Percentiles rank a stretch among this genome's conserved stretches.
These are phyloP conservation scores for Lichtheimia ornata DNA, from an alignment of 371 early-diverging fungal species.

Conservation along the genomic window DNA sequence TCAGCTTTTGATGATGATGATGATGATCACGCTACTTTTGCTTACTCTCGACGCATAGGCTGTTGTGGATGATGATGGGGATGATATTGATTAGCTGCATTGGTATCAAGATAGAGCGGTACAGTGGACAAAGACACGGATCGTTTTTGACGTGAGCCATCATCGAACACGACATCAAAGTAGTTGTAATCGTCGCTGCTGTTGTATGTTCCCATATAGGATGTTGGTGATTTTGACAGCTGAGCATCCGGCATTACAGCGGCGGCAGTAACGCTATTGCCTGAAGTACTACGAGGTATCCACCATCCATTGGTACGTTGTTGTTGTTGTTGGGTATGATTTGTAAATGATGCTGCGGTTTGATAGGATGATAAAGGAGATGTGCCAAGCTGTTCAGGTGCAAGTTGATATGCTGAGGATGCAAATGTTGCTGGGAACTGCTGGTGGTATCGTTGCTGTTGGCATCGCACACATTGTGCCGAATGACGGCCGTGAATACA, in stretches of 20 bases:
- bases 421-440: slow-evolving; percentile 3
- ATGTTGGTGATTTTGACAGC: slow-evolving; percentile 15
- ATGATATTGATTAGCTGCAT: not conserved
- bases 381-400: not conserved
- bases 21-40: not conserved
- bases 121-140: slow-evolving; percentile 31
- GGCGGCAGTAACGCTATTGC: not conserved
- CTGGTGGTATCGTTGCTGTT: not conserved
- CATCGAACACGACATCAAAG: slow-evolving; percentile 30
- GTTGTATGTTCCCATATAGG: slow-evolving; percentile 10
- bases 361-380: slow-evolving; percentile 7
- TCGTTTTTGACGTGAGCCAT: slow-evolving; percentile 30
- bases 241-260: slow-evolving; percentile 4
- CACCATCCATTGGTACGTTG: slow-evolving; percentile 7
- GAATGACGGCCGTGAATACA: slow-evolving; percentile 8
- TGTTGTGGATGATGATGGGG: not conserved
- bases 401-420: not conserved
- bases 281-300: slow-evolving; percentile 1
- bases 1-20: not conserved
- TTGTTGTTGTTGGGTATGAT: not conserved
- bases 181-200: slow-evolving; percentile 24
- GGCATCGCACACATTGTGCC: slow-evolving; percentile 4
- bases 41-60: slow-evolving; percentile 3
- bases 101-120: slow-evolving; percentile 4
- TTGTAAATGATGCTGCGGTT: not conserved